phyloP scores from a whole-genome alignment of 1,139 yeast genomes.

The Geotrichum restrictum region DNA sequence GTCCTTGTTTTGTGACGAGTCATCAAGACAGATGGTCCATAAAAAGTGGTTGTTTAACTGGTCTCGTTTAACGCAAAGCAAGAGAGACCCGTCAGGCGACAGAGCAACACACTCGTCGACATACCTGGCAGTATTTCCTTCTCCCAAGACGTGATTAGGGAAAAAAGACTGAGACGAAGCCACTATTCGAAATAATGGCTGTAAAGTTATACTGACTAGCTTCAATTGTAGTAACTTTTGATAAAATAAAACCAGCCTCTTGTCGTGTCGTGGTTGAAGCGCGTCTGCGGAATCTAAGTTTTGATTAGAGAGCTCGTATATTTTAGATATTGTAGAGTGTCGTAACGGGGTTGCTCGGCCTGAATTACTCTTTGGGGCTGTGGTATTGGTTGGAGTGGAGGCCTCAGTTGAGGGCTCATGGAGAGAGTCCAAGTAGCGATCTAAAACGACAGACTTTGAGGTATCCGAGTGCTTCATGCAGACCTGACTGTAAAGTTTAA shows the following conservation, averaged over 20 bases:
- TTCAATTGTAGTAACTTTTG: constrained; percentile 15
- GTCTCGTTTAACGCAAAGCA: constrained; percentile 16
- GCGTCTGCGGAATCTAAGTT: background rate
- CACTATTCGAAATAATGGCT: constrained; percentile 15
- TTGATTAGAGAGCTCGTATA: background rate
- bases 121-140: background rate
- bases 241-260: constrained; percentile 14
- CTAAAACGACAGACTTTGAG: background rate
- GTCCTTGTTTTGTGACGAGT: background rate
- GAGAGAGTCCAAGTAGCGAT: constrained; percentile 3
- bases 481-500: constrained; percentile 9
- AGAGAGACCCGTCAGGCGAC: constrained; percentile 20
- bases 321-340: background rate
- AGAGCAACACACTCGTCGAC: constrained; percentile 16
- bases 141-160: constrained; percentile 5
- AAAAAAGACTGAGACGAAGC: constrained; percentile 6
- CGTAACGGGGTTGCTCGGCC: background rate
- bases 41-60: constrained; percentile 15
- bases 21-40: constrained; percentile 12
- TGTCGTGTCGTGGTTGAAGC: constrained; percentile 1
- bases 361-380: background rate
- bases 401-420: background rate
- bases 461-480: background rate
- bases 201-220: constrained; percentile 15
- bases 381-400: background rate